Conservation (phyloP, 2,329 filamentous ascomycete genomes). For the Chaetomium strumarium region DNA sequence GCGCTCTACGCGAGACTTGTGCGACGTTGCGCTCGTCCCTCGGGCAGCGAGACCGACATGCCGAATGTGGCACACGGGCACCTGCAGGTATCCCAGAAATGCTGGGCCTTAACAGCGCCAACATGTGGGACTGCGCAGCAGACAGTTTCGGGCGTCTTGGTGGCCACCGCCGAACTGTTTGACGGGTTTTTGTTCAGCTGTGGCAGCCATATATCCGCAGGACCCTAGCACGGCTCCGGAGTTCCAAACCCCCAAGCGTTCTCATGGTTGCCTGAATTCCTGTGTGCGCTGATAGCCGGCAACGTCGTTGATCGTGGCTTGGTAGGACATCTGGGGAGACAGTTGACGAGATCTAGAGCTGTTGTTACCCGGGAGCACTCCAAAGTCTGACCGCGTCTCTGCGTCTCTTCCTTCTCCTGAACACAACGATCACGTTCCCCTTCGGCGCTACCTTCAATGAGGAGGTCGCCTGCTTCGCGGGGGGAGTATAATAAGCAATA, state of each 20-base stretch:
- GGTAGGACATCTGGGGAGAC: background rate
- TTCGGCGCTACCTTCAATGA: no score
- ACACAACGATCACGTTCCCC: no score
- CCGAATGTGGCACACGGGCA: conserved; percentile 2
- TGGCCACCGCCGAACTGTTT: conserved; percentile 9
- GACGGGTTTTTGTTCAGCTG: conserved; percentile 5
- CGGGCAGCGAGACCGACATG: background rate
- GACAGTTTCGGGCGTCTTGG: background rate
- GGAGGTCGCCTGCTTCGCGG: no score
- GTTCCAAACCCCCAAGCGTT: background rate
- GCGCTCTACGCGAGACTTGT: background rate
- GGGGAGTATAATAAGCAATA: no score
- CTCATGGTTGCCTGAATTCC: background rate
- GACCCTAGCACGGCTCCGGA: background rate
- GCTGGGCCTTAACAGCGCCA: conserved; percentile 3
- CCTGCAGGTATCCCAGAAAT: background rate
- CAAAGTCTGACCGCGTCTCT: no score
- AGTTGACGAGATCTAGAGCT: no score
- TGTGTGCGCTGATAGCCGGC: background rate
- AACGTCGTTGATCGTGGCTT: background rate
- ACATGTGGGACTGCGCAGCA: background rate
- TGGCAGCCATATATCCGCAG: conserved; percentile 4
- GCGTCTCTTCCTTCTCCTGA: no score
- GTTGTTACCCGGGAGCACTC: no score
- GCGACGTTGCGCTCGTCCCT: background rate